Conservation (phyloP, 2,329 filamentous ascomycete species). For the Cladosporium sp. region DNA sequence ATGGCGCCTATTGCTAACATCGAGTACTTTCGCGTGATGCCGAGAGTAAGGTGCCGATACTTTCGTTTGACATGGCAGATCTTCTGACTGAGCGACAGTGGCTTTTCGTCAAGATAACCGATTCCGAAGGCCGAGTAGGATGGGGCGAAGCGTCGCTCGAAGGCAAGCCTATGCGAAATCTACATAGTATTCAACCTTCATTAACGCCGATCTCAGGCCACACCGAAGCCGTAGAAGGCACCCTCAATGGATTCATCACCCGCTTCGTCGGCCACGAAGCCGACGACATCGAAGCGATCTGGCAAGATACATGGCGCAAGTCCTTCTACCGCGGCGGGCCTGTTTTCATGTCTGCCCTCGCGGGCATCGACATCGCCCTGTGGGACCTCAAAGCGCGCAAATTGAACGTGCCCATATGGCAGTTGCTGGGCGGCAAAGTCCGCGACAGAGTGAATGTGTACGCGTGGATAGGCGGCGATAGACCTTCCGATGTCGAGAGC, state of each 20-base stretch:
- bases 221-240: slow-evolving; percentile 68
- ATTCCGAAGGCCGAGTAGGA: slow-evolving; percentile 58
- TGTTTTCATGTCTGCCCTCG: slow-evolving; percentile 72
- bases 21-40: slow-evolving; percentile 68
- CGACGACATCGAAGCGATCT: slow-evolving; percentile 74
- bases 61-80: background rate
- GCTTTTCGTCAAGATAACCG: slow-evolving; percentile 72
- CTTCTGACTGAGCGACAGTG: slow-evolving; percentile 37
- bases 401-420: slow-evolving; percentile 64
- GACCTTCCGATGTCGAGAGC: slow-evolving; percentile 59
- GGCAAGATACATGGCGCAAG: slow-evolving; percentile 61
- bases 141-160: slow-evolving; percentile 70
- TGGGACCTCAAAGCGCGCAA: slow-evolving; percentile 71
- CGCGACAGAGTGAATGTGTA: slow-evolving; percentile 66
- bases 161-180: slow-evolving; percentile 33
- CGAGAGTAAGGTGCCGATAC: slow-evolving; percentile 37
- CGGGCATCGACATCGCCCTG: slow-evolving; percentile 71
- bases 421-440: slow-evolving; percentile 70
- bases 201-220: slow-evolving; percentile 47
- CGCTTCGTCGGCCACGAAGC: slow-evolving; percentile 64
- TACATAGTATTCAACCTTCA: background rate
- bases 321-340: slow-evolving; percentile 70
- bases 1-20: slow-evolving; percentile 62
- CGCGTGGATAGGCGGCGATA: slow-evolving; percentile 71
- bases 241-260: slow-evolving; percentile 60